Evolutionary conservation across 441 rosid genomes (phyloP).

Genomic region (Croton laevigatus): DNA sequence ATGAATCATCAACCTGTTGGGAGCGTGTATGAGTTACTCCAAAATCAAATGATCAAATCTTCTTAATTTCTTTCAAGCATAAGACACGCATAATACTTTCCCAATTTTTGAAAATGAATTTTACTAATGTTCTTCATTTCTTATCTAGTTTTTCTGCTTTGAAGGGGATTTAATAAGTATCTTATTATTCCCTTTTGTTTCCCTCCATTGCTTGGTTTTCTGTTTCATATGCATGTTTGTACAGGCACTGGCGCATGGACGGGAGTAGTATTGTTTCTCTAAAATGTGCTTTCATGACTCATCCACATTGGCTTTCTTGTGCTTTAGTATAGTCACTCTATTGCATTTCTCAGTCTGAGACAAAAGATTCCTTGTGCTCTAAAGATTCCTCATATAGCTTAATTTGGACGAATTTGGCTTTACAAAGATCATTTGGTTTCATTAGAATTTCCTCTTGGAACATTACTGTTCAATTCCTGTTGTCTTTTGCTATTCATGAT

Average conservation of each 20-base stretch:
- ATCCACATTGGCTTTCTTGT: not conserved
- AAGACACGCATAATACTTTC: not conserved
- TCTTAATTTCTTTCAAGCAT: not conserved
- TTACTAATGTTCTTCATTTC: not conserved
- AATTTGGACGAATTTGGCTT: conserved; percentile 7
- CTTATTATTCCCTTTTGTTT: not conserved
- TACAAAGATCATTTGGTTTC: not conserved
- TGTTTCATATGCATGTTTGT: not conserved
- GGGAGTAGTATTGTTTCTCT: not conserved
- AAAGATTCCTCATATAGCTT: not conserved
- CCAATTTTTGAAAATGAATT: not conserved
- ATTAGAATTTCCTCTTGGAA: not conserved
- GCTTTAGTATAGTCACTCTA: not conserved
- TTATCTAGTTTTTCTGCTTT: not conserved
- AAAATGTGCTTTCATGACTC: not conserved
- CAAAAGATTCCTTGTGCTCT: not conserved
- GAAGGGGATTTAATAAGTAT: not conserved
- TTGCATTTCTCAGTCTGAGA: not conserved
- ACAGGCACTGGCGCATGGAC: not conserved
- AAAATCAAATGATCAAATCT: not conserved
- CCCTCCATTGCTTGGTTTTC: not conserved
- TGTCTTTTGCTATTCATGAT: not conserved
- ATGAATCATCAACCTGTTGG: not conserved
- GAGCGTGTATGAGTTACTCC: not conserved
- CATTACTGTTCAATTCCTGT: not conserved